A percentile compares a stretch with the other conserved stretches of the same genome.
Conservation (phyloP, 148 eudicot species). For the Tetragonia tetragonoides region DNA sequence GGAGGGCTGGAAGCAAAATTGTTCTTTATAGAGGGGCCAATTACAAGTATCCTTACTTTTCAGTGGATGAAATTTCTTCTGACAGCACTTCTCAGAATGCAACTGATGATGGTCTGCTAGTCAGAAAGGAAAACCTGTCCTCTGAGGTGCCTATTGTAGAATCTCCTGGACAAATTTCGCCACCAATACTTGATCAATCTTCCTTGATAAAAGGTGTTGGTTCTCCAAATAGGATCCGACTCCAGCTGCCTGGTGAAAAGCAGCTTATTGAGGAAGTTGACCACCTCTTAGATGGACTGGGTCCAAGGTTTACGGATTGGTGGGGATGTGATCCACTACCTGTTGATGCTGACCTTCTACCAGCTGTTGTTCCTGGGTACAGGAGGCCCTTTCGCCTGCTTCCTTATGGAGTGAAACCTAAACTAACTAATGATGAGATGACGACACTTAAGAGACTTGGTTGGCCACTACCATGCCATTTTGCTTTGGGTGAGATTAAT, state of each 20-base stretch:
- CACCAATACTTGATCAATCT: conserved; percentile 34
- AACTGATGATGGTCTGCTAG: conserved; percentile 27
- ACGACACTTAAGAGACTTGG: conserved; percentile 83
- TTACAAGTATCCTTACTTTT: conserved; percentile 89
- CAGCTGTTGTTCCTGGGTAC: conserved; percentile 79
- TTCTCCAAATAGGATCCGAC: conserved; percentile 62
- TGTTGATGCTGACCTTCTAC: conserved; percentile 93
- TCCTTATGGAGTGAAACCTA: conserved; percentile 82
- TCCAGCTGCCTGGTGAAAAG: conserved; percentile 82
- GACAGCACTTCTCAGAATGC: conserved; percentile 31
- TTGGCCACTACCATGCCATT: conserved; percentile 90
- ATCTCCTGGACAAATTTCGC: conserved; percentile 27
- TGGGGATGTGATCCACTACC: conserved; percentile 96
- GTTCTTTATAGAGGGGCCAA: conserved; percentile 77
- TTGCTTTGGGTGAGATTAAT: conserved; percentile 45
- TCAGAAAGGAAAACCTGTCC: conserved; percentile 27
- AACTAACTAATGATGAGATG: conserved; percentile 92
- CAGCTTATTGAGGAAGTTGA: conserved; percentile 83
- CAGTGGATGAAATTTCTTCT: conserved; percentile 34
- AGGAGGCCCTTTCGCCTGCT: conserved; percentile 89
- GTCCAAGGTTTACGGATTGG: conserved; percentile 95
- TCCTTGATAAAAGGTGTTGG: conserved; percentile 87
- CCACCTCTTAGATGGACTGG: conserved; percentile 73
- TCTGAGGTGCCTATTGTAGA: conserved; percentile 27
- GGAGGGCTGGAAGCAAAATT: conserved; percentile 96